phyloP scores from a whole-genome alignment of 192 early-diverging fungal genomes.

The Linnemannia elongata region DNA sequence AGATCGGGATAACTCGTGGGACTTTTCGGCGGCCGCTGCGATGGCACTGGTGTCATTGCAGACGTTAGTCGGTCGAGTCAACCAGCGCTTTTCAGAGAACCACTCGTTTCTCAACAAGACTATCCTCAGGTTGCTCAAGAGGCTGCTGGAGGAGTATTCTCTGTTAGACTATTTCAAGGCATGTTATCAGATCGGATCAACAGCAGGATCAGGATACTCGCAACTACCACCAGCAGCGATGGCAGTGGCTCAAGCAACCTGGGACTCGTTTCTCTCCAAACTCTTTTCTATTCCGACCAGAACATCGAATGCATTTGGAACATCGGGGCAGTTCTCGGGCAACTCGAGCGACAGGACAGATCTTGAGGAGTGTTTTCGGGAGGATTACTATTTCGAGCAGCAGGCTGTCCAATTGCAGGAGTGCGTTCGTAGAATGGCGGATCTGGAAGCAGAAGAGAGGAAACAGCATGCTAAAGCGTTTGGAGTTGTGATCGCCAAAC shows the following conservation, averaged over 20 bases:
- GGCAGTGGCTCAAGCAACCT: background rate
- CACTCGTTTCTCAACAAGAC: constrained; percentile 47
- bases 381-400: constrained; percentile 22
- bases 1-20: background rate
- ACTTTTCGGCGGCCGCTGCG: background rate
- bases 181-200: background rate
- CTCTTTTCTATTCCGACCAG: constrained; percentile 44
- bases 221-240: background rate
- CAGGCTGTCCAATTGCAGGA: constrained; percentile 21
- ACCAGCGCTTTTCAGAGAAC: constrained; percentile 34
- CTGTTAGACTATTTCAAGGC: constrained; percentile 24
- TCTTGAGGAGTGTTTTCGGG: constrained; percentile 34
- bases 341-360: background rate
- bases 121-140: constrained; percentile 28
- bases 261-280: constrained; percentile 39
- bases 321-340: background rate
- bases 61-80: constrained; percentile 30
- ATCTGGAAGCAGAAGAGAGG: background rate
- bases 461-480: background rate
- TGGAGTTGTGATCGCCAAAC: constrained; percentile 23
- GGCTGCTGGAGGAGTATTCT: constrained; percentile 9
- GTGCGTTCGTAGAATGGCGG: background rate
- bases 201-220: background rate
- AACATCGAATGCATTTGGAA: constrained; percentile 37
- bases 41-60: constrained; percentile 32